phyloP scores from a whole-genome alignment of 768 basidiomycete species.

The Calocybe gangraenosa region DNA sequence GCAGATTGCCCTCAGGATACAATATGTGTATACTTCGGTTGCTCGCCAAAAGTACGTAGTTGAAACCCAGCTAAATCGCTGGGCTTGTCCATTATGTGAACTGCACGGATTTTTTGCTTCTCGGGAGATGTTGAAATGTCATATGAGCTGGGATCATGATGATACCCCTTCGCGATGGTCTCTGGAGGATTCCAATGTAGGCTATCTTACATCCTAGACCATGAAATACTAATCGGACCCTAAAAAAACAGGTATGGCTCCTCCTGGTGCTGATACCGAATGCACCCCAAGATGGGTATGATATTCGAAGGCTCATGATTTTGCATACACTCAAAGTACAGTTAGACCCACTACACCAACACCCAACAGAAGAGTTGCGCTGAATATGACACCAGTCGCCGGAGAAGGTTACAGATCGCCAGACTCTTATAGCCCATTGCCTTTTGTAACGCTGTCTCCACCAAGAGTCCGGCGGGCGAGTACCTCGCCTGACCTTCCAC shows the following conservation, averaged over 20 bases:
- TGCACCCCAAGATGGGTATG: not conserved
- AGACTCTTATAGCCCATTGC: conserved; percentile 7
- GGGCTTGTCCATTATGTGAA: conserved; percentile 55
- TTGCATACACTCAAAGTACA: not conserved
- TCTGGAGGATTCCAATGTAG: conserved; percentile 16
- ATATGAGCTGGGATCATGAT: conserved; percentile 46
- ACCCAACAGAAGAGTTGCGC: too few species aligned
- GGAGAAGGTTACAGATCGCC: not conserved
- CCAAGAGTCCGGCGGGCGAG: not conserved
- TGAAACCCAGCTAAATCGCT: conserved; percentile 27
- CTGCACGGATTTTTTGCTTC: conserved; percentile 39
- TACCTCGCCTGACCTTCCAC: not conserved
- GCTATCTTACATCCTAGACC: not conserved
- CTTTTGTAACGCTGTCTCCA: conserved; percentile 13
- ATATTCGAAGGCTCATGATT: not conserved
- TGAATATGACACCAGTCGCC: too few species aligned
- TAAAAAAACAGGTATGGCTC: conserved; percentile 5
- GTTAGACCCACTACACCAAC: not conserved
- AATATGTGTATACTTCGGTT: conserved; percentile 19
- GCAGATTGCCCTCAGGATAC: conserved; percentile 8
- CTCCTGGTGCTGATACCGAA: conserved; percentile 6
- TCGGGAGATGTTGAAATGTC: conserved; percentile 38
- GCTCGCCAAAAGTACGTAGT: conserved; percentile 19
- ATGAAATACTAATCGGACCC: not conserved
- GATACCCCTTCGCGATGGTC: conserved; percentile 36